Conservation (phyloP, 2,329 filamentous ascomycete genomes). For the Plectosphaerella plurivora region DNA sequence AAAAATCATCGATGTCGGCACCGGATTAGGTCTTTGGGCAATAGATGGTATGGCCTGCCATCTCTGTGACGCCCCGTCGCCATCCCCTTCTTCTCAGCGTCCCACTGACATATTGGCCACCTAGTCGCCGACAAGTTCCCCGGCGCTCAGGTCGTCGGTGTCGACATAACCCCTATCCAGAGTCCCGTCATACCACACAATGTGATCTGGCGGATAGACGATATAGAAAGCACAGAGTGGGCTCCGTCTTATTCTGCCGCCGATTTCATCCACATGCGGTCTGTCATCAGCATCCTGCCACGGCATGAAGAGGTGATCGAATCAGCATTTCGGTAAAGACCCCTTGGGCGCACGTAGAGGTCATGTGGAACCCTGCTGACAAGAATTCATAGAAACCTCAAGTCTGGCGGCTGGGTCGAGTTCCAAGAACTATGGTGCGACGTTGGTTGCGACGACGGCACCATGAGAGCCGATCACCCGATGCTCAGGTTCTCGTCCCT, state of each 20-base stretch:
- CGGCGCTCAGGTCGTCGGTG: constrained; percentile 39
- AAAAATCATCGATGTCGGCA: constrained; percentile 46
- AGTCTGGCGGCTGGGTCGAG: constrained; percentile 35
- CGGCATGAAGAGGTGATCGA: constrained; percentile 45
- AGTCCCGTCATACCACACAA: constrained; percentile 49
- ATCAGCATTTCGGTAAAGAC: constrained; percentile 37
- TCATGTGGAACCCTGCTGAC: background rate
- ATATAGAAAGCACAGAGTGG: constrained; percentile 31
- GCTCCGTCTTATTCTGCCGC: constrained; percentile 30
- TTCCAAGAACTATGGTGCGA: constrained; percentile 28
- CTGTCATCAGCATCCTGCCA: constrained; percentile 44
- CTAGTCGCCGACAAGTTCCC: constrained; percentile 41
- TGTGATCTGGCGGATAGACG: constrained; percentile 45
- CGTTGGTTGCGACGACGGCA: constrained; percentile 26
- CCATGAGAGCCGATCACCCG: constrained; percentile 10
- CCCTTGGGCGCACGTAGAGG: background rate
- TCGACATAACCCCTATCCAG: constrained; percentile 39
- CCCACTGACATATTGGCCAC: background rate
- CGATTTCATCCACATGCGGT: constrained; percentile 51
- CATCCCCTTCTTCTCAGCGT: background rate
- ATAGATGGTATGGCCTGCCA: constrained; percentile 36
- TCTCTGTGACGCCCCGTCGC: background rate
- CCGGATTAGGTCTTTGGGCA: constrained; percentile 52
- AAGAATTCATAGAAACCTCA: constrained; percentile 21
- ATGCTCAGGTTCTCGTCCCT: constrained; percentile 22